Conservation (phyloP, 129 eudicot genomes). For the Deinandra increscens region DNA sequence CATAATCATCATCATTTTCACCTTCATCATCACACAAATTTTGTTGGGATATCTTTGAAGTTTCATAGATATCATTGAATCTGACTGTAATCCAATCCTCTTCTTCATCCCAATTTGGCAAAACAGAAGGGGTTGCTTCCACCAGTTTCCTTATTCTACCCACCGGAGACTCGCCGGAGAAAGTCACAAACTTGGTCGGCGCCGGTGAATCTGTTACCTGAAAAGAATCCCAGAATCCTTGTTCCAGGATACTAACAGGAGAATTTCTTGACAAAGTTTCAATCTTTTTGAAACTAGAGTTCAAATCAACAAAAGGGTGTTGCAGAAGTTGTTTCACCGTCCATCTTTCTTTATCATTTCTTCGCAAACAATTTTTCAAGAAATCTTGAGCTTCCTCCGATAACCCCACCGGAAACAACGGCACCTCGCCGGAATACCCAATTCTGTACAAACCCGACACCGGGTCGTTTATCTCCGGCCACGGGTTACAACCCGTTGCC, state of each 20-base stretch:
- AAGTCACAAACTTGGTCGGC: background rate
- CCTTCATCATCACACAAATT: constrained; percentile 4
- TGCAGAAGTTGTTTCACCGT: constrained; percentile 47
- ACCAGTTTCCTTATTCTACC: constrained; percentile 45
- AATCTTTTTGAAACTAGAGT: constrained; percentile 19
- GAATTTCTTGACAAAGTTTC: constrained; percentile 34
- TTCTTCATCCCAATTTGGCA: constrained; percentile 55
- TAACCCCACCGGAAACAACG: constrained; percentile 48
- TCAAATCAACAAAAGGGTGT: constrained; percentile 50
- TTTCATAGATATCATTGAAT: constrained; percentile 33
- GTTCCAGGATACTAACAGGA: constrained; percentile 68
- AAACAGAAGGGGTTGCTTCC: constrained; percentile 13
- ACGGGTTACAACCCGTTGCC: constrained; percentile 68
- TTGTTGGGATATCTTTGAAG: background rate
- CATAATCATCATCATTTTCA: constrained; percentile 10
- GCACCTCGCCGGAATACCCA: constrained; percentile 55
- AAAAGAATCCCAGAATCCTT: constrained; percentile 61
- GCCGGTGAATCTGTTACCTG: constrained; percentile 30
- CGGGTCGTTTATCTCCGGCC: constrained; percentile 67
- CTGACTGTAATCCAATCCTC: constrained; percentile 74
- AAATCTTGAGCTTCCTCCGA: constrained; percentile 52
- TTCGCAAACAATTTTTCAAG: constrained; percentile 49
- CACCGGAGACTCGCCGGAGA: constrained; percentile 31
- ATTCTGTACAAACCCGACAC: constrained; percentile 44
- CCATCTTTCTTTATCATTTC: constrained; percentile 48